These are phyloP conservation scores for Fomitopsis pulvina DNA, from an alignment of 768 basidiomycete species.

Conservation along the genomic window DNA sequence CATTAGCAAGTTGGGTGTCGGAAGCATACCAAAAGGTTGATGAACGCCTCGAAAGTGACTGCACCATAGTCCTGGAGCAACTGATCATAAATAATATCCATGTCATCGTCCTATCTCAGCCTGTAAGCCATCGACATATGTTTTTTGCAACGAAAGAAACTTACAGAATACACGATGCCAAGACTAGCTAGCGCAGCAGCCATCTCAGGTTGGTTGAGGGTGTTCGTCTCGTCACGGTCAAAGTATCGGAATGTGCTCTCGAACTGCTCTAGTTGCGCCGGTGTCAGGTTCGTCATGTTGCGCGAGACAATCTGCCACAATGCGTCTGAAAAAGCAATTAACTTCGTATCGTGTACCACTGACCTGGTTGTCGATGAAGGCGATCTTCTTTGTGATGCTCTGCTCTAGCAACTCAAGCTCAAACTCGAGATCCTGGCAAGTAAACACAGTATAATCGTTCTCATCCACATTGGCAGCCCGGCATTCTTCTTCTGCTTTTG, in stretches of 20 bases:
- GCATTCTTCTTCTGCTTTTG: slow-evolving; percentile 68
- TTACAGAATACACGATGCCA: slow-evolving; percentile 85
- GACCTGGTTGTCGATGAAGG: slow-evolving; percentile 95
- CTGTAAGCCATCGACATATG: neutral
- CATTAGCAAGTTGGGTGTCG: neutral
- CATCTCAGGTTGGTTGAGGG: slow-evolving; percentile 78
- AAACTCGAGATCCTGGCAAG: slow-evolving; percentile 82
- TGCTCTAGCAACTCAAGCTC: slow-evolving; percentile 80
- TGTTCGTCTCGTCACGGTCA: slow-evolving; percentile 89
- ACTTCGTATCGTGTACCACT: slow-evolving; percentile 10
- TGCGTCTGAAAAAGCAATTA: neutral
- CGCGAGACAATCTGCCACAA: slow-evolving; percentile 77
- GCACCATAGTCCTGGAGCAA: slow-evolving; percentile 78
- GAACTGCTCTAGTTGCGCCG: slow-evolving; percentile 93
- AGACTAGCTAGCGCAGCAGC: slow-evolving; percentile 91
- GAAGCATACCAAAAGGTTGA: slow-evolving; percentile 71
- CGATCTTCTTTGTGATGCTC: slow-evolving; percentile 82
- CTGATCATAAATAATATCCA: slow-evolving; percentile 77
- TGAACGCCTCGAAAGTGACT: slow-evolving; percentile 90
- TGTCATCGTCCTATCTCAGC: slow-evolving; percentile 67
- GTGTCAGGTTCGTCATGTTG: slow-evolving; percentile 90
- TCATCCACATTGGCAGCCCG: slow-evolving; percentile 88
- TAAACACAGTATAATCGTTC: slow-evolving; percentile 92
- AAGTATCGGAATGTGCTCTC: slow-evolving; percentile 98
- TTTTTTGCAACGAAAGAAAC: slow-evolving; percentile 12